A percentile compares a stretch with the other conserved stretches of the same genome.
Conservation (phyloP, 2,329 filamentous ascomycete genomes). For the Dryadomyces sulphureus region DNA sequence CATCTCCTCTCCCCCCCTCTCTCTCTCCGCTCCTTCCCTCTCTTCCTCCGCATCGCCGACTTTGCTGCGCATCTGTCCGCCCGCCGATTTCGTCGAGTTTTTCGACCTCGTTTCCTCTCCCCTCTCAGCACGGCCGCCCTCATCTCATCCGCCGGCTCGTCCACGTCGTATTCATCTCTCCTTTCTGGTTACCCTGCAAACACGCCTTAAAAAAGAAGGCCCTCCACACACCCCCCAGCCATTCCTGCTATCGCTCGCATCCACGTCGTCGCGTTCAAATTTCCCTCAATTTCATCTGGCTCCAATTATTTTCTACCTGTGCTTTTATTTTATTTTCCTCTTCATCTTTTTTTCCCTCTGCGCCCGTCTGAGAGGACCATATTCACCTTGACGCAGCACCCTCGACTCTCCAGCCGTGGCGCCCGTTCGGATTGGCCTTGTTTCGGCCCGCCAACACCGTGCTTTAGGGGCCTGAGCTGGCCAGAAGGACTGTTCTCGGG, state of each 20-base stretch:
- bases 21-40: neutral
- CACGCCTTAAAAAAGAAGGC: neutral
- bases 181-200: neutral
- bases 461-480: constrained; percentile 5
- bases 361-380: neutral
- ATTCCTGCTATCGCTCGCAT: neutral
- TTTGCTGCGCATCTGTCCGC: too few relatives aligned
- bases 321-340: neutral
- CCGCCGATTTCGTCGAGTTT: too few relatives aligned
- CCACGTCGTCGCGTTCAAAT: constrained; percentile 2
- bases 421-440: constrained; percentile 3
- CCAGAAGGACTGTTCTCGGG: neutral
- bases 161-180: constrained; percentile 2
- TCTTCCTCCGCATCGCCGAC: neutral
- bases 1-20: neutral
- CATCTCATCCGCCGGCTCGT: too few relatives aligned
- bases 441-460: constrained; percentile 7
- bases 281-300: constrained; percentile 3
- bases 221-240: neutral
- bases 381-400: neutral
- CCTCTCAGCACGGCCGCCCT: neutral
- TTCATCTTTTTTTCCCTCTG: neutral
- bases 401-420: neutral
- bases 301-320: neutral
- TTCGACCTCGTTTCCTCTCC: too few relatives aligned